A percentile compares a stretch with the other conserved stretches of the same genome.
phyloP scores from a whole-genome alignment of 73 alveolate genomes.

The Tetrahymena thermophila region DNA sequence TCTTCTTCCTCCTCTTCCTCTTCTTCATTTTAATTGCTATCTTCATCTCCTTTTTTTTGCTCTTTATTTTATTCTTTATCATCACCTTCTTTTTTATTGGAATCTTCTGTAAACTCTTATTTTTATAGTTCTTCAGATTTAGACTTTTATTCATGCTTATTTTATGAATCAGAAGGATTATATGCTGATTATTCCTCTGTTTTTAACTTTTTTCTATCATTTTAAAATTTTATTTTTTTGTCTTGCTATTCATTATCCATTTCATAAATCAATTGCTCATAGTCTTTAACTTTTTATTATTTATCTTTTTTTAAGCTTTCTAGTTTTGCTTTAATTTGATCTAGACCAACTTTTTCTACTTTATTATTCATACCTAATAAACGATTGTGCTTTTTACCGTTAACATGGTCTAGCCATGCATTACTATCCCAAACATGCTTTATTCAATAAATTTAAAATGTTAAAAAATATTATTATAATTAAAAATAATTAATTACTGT shows the following conservation, averaged over 20 bases:
- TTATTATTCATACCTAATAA: slow-evolving; percentile 35
- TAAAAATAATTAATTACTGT: background rate
- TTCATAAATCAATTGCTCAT: background rate
- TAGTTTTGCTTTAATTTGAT: slow-evolving; percentile 7
- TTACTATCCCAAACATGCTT: slow-evolving; percentile 11
- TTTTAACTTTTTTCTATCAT: background rate
- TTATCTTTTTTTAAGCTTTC: background rate
- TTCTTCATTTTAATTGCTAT: background rate
- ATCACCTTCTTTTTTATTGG: background rate
- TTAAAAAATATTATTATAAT: background rate
- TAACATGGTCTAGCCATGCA: slow-evolving; percentile 27
- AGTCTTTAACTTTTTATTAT: background rate
- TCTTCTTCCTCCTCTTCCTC: background rate
- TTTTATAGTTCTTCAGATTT: background rate
- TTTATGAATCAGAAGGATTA: background rate
- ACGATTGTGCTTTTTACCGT: slow-evolving; percentile 9
- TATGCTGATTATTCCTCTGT: background rate
- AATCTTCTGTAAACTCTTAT: background rate
- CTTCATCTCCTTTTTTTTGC: background rate
- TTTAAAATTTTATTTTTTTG: background rate
- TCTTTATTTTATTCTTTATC: background rate
- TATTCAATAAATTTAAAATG: background rate
- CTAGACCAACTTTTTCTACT: slow-evolving; percentile 7
- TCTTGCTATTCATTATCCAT: background rate
- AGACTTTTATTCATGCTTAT: background rate